phyloP scores from a whole-genome alignment of 2,329 filamentous ascomycete genomes.

The Exophiala oligosperma region DNA sequence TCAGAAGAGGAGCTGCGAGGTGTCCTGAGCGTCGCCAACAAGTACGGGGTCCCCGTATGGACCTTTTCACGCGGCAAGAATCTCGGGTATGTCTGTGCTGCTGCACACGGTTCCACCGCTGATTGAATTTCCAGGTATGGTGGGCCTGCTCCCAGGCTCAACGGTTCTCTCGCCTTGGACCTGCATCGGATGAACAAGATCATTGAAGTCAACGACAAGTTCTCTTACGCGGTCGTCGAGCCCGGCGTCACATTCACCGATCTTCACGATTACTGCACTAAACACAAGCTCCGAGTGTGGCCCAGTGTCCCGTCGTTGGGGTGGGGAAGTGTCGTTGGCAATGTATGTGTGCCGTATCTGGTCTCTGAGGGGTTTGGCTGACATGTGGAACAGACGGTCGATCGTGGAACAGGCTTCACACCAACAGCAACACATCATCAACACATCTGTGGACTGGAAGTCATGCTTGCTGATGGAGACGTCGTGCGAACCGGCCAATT shows the following conservation, averaged over 20 bases:
- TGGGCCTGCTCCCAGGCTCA: conserved; percentile 48
- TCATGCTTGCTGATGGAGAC: conserved; percentile 43
- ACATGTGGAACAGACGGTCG: conserved; percentile 36
- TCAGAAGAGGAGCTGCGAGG: conserved; percentile 19
- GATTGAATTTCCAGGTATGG: conserved; percentile 43
- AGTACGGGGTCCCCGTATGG: conserved; percentile 25
- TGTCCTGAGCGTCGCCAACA: conserved; percentile 22
- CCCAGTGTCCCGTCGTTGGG: conserved; percentile 51
- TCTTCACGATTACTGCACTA: conserved; percentile 44
- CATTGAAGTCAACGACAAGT: conserved; percentile 36
- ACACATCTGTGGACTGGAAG: conserved; percentile 46
- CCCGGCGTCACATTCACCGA: conserved; percentile 50
- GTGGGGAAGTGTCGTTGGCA: conserved; percentile 52
- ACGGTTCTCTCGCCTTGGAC: conserved; percentile 48
- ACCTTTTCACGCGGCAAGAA: conserved; percentile 28
- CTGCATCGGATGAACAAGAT: conserved; percentile 39
- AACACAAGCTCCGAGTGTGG: conserved; percentile 45
- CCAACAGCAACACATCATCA: conserved; percentile 47
- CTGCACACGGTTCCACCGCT: not conserved
- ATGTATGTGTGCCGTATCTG: conserved; percentile 29
- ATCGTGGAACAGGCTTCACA: conserved; percentile 40
- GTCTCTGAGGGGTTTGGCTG: not conserved
- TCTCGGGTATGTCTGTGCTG: conserved; percentile 15
- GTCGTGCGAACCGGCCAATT: conserved; percentile 45
- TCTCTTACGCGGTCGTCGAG: conserved; percentile 37